Percentiles rank a stretch among this genome's conserved stretches.
phyloP scores from a whole-genome alignment of 345 rosid species.

The Hibiscus mutabilis region DNA sequence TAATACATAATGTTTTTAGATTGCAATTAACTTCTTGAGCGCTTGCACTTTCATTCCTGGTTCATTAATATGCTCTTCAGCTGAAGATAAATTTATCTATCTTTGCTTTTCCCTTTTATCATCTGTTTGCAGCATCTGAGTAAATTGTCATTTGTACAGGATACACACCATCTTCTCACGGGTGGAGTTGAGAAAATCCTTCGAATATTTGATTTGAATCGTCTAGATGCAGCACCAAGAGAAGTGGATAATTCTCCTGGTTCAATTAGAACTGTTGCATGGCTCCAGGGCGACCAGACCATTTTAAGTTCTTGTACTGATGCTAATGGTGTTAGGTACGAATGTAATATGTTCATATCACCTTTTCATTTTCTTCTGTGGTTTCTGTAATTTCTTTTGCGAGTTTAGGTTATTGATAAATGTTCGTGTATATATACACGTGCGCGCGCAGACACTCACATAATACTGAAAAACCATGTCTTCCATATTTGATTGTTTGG shows the following conservation, averaged over 20 bases:
- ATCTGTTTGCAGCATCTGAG: constrained; percentile 1
- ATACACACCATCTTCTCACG: constrained; percentile 70
- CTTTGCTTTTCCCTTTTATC: background rate
- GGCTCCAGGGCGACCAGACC: constrained; percentile 95
- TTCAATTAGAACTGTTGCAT: constrained; percentile 79
- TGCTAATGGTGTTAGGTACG: constrained; percentile 80
- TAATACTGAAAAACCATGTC: background rate
- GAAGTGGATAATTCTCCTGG: constrained; percentile 76
- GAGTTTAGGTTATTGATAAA: background rate
- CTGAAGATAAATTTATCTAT: background rate
- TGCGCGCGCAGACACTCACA: too few relatives aligned
- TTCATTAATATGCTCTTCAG: background rate
- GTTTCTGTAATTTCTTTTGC: background rate
- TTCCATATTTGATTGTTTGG: background rate
- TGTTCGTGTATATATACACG: background rate
- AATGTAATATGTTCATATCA: background rate
- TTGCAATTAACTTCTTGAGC: background rate
- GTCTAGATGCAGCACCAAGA: constrained; percentile 78
- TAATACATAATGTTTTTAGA: background rate
- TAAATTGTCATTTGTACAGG: constrained; percentile 30
- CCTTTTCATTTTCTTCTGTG: background rate
- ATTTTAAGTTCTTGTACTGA: constrained; percentile 86
- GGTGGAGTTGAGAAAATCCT: constrained; percentile 93
- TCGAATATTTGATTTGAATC: constrained; percentile 81
- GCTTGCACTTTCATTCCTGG: background rate